Evolutionary conservation across 2,329 filamentous ascomycete genomes (phyloP).

Genomic region (Dothistroma septosporum): DNA sequence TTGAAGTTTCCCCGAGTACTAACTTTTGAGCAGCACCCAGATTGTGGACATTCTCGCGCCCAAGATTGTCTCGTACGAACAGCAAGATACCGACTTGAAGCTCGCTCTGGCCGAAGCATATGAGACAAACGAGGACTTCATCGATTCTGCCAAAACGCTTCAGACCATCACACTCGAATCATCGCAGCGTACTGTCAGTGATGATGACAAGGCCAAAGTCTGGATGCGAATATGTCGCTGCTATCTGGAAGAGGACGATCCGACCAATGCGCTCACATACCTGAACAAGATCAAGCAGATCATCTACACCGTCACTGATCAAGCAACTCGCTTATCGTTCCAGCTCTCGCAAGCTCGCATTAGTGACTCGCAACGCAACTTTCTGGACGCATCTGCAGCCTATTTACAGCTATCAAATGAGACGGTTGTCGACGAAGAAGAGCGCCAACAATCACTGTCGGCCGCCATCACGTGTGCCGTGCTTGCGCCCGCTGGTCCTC

Average conservation of each 20-base stretch:
- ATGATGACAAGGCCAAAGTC: slow-evolving; percentile 74
- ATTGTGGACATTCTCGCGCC: slow-evolving; percentile 65
- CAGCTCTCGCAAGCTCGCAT: slow-evolving; percentile 89
- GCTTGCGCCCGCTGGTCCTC: slow-evolving; percentile 83
- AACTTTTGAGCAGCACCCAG: slow-evolving; percentile 48
- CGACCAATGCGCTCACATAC: slow-evolving; percentile 76
- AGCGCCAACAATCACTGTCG: slow-evolving; percentile 76
- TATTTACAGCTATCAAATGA: slow-evolving; percentile 86
- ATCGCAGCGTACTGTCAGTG: slow-evolving; percentile 77
- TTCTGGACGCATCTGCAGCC: slow-evolving; percentile 78
- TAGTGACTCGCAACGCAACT: slow-evolving; percentile 82
- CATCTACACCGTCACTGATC: slow-evolving; percentile 72
- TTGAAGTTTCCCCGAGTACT: neutral
- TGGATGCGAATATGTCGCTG: slow-evolving; percentile 95
- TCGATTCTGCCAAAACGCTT: slow-evolving; percentile 70
- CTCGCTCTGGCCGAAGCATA: slow-evolving; percentile 78
- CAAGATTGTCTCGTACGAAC: slow-evolving; percentile 71
- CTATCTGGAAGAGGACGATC: slow-evolving; percentile 91
- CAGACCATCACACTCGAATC: slow-evolving; percentile 83
- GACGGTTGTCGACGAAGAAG: slow-evolving; percentile 73
- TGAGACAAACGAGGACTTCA: slow-evolving; percentile 76
- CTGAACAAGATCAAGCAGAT: slow-evolving; percentile 95
- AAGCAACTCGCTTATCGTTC: slow-evolving; percentile 75
- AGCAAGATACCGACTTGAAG: slow-evolving; percentile 75
- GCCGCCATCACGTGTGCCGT: slow-evolving; percentile 91